These are phyloP conservation scores for Podochytrium sp. DNA, from an alignment of 192 early-diverging fungal genomes.

Conservation along the genomic window DNA sequence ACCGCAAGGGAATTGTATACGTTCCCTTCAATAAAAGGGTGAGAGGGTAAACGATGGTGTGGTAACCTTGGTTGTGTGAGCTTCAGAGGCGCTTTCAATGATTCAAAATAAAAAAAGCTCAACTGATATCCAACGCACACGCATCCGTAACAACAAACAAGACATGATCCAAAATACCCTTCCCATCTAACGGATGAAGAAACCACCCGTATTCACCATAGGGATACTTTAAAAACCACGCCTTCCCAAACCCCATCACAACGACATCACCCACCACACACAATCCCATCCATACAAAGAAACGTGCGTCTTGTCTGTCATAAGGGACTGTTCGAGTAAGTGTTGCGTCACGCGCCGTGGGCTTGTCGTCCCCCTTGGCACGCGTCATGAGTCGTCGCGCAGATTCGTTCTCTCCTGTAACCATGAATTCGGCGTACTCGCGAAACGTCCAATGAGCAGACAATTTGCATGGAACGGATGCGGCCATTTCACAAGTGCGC, in stretches of 20 bases:
- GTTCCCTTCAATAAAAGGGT: neutral
- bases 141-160: neutral
- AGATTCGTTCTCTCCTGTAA: neutral
- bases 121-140: neutral
- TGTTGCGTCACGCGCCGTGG: neutral
- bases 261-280: neutral
- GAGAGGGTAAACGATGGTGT: neutral
- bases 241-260: neutral
- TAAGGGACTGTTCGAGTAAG: neutral
- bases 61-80: no score
- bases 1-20: neutral
- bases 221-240: neutral
- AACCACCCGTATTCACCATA: neutral
- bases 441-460: neutral
- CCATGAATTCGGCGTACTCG: neutral
- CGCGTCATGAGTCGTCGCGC: neutral
- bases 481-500: neutral
- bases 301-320: neutral
- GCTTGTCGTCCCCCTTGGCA: neutral
- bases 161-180: neutral
- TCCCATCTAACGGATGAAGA: neutral
- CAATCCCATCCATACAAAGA: neutral
- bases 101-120: neutral
- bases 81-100: neutral
- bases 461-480: neutral